Evolutionary conservation across 208 protist species (phyloP).

Genomic region (Entamoeba invadens): DNA sequence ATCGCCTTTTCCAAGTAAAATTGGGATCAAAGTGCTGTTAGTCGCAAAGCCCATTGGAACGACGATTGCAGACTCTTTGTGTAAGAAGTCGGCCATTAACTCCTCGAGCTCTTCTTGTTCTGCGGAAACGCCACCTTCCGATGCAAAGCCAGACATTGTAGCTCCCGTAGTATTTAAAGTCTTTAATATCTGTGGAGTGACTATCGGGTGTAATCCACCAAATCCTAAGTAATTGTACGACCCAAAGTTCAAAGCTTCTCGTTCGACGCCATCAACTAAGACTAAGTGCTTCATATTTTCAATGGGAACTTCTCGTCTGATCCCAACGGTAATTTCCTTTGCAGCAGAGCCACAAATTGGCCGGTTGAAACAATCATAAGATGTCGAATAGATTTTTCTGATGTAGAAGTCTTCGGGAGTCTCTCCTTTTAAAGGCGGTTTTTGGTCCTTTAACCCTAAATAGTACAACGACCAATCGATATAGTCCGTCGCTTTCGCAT

Average conservation of each 20-base stretch:
- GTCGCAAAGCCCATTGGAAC: constrained; percentile 59
- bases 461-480: background rate
- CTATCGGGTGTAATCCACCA: constrained; percentile 61
- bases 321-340: background rate
- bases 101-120: constrained; percentile 26
- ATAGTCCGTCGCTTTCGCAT: background rate
- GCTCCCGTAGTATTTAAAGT: background rate
- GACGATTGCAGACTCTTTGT: constrained; percentile 48
- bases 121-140: background rate
- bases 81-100: constrained; percentile 41
- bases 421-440: background rate
- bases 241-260: constrained; percentile 63
- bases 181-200: background rate
- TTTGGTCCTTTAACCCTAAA: background rate
- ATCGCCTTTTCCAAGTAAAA: constrained; percentile 30
- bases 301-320: background rate
- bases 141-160: background rate
- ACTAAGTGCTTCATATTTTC: background rate
- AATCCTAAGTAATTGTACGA: constrained; percentile 97
- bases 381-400: background rate
- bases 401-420: background rate
- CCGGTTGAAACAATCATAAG: constrained; percentile 3
- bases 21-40: constrained; percentile 48
- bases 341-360: background rate
- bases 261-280: background rate